phyloP scores from a whole-genome alignment of 176 grass and related monocot species.

The Lolium rigidum region DNA sequence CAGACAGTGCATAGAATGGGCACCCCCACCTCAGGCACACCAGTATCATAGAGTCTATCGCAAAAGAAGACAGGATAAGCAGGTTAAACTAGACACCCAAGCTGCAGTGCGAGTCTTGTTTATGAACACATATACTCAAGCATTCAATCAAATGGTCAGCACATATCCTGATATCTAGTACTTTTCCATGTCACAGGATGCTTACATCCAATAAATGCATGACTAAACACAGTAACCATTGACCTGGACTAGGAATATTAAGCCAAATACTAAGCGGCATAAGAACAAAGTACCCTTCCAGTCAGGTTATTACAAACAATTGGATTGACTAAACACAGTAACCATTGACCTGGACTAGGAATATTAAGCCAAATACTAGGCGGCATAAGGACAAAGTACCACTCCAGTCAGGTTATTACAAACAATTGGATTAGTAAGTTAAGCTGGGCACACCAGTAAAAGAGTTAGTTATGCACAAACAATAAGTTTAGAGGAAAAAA shows the following conservation, averaged over 20 bases:
- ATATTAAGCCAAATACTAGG: constrained; percentile 17
- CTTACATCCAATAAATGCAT: constrained; percentile 17
- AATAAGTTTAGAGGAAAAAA: too few species aligned
- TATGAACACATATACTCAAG: constrained; percentile 14
- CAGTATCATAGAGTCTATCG: constrained; percentile 28
- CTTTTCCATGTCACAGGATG: background rate
- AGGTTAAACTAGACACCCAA: constrained; percentile 36
- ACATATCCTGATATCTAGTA: background rate
- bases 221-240: background rate
- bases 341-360: background rate
- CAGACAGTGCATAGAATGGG: constrained; percentile 39
- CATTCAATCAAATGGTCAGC: background rate
- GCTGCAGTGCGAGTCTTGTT: constrained; percentile 13
- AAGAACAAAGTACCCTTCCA: background rate
- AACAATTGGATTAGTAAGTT: background rate
- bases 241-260: background rate
- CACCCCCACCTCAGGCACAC: constrained; percentile 39
- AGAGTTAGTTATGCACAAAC: background rate
- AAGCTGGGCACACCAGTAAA: background rate
- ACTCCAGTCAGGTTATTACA: background rate
- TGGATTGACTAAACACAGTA: background rate
- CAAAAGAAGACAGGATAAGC: constrained; percentile 38
- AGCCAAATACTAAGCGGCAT: constrained; percentile 9
- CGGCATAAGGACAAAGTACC: background rate
- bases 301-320: constrained; percentile 3